These are phyloP conservation scores for Pythium chondricola DNA, from an alignment of 352 stramenopile genomes.

Conservation along the genomic window DNA sequence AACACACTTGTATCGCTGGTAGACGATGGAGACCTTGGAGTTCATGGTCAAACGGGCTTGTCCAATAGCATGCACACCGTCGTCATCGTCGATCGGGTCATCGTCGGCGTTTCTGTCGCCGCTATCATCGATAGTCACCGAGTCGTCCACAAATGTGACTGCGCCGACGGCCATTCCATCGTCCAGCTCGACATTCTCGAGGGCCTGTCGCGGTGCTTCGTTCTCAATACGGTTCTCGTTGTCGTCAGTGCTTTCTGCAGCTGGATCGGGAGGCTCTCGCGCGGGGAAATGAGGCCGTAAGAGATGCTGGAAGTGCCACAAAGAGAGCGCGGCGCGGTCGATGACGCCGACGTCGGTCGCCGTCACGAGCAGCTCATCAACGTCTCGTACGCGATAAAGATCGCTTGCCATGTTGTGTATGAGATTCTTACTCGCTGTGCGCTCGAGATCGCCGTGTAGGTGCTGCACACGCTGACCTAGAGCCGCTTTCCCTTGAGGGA, in stretches of 20 bases:
- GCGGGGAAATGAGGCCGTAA: slow-evolving; percentile 37
- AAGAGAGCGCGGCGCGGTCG: slow-evolving; percentile 66
- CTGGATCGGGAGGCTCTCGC: not conserved
- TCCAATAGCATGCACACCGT: slow-evolving; percentile 4
- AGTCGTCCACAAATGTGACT: slow-evolving; percentile 20
- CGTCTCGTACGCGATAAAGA: slow-evolving; percentile 18
- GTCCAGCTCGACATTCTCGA: slow-evolving; percentile 32
- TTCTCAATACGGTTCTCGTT: slow-evolving; percentile 11
- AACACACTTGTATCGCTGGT: slow-evolving; percentile 74
- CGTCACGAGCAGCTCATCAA: slow-evolving; percentile 54
- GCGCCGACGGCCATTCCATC: slow-evolving; percentile 71
- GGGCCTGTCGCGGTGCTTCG: not conserved
- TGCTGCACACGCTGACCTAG: too few species aligned
- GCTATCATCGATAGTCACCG: not conserved
- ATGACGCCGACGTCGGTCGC: slow-evolving; percentile 58
- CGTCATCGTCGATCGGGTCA: not conserved
- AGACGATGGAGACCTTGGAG: slow-evolving; percentile 51
- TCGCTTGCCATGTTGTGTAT: too few species aligned
- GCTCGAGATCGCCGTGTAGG: too few species aligned
- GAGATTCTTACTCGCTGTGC: too few species aligned
- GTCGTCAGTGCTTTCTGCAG: slow-evolving; percentile 6
- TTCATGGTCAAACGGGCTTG: slow-evolving; percentile 35
- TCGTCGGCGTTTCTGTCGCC: not conserved
- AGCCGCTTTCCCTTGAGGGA: too few species aligned
- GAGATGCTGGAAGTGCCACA: slow-evolving; percentile 78